These are phyloP conservation scores for Trichoderma koningiopsis DNA, from an alignment of 2,329 filamentous ascomycete species.

Conservation along the genomic window DNA sequence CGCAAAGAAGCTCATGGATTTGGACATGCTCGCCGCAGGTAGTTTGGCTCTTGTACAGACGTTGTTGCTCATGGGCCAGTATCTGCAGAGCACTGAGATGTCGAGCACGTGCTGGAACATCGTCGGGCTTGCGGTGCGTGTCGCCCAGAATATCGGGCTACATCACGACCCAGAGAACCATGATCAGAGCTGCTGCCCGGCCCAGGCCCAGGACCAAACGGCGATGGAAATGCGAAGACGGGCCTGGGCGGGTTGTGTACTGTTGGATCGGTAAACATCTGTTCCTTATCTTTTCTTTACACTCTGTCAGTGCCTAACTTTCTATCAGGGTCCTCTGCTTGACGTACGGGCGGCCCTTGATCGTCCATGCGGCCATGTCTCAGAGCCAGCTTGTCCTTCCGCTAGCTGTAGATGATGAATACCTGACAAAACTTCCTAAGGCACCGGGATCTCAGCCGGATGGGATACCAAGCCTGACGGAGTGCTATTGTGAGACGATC, in stretches of 20 bases:
- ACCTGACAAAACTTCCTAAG: not conserved
- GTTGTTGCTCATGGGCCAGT: not conserved
- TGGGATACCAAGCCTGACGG: not conserved
- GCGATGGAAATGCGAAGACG: not conserved
- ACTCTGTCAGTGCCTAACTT: not conserved
- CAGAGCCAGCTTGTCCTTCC: not conserved
- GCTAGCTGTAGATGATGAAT: not conserved
- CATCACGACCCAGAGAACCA: not conserved
- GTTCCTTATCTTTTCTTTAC: too few species aligned
- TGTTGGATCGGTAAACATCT: not conserved
- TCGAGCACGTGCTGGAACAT: conserved; percentile 5
- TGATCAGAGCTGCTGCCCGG: not conserved
- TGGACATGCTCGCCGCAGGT: not conserved
- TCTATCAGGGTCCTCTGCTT: not conserved
- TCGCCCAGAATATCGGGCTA: not conserved
- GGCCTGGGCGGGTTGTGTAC: not conserved
- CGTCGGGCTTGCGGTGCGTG: not conserved
- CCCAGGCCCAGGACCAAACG: not conserved
- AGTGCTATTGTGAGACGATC: not conserved
- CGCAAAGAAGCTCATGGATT: not conserved
- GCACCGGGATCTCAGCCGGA: not conserved
- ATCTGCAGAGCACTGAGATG: conserved; percentile 6
- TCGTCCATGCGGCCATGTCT: not conserved
- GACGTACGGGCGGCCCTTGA: not conserved
- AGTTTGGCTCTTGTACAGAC: not conserved